Percentiles rank a stretch among this genome's conserved stretches.
phyloP scores from a whole-genome alignment of 495 filamentous ascomycete genomes.

The Aspergillus incahuasiensis region DNA sequence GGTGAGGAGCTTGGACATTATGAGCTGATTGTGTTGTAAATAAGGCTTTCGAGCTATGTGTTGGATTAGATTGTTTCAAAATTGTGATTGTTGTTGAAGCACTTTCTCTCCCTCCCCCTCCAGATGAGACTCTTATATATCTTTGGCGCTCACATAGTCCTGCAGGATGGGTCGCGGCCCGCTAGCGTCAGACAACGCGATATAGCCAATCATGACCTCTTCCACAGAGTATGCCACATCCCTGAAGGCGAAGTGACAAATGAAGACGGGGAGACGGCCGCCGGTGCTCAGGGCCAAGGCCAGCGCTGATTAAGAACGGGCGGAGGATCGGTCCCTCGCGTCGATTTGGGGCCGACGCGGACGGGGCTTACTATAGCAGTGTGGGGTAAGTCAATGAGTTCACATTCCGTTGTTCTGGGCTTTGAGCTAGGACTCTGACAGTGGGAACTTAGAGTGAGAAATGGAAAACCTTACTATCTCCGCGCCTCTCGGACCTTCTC shows the following conservation, averaged over 20 bases:
- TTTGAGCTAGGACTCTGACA: too few relatives aligned
- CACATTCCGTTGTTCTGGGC: too few relatives aligned
- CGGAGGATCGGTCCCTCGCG: background rate
- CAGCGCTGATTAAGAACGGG: background rate
- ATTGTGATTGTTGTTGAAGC: background rate
- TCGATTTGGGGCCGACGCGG: background rate
- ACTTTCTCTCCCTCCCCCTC: background rate
- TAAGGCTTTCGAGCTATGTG: too few relatives aligned
- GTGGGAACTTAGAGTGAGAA: too few relatives aligned
- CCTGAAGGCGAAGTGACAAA: background rate
- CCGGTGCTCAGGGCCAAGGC: background rate
- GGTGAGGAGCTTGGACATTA: constrained; percentile 39
- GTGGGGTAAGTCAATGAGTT: too few relatives aligned
- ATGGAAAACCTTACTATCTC: too few relatives aligned
- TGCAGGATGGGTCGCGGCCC: background rate
- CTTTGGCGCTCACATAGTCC: background rate
- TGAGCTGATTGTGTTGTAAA: background rate
- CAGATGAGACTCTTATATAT: background rate
- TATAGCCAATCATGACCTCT: background rate
- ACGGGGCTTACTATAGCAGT: background rate
- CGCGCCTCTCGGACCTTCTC: too few relatives aligned
- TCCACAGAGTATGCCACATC: background rate
- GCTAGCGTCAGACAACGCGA: background rate
- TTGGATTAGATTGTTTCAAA: background rate
- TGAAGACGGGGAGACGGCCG: background rate